These are phyloP conservation scores for Acacia pycnantha DNA, from an alignment of 331 rosid species.

Conservation along the genomic window DNA sequence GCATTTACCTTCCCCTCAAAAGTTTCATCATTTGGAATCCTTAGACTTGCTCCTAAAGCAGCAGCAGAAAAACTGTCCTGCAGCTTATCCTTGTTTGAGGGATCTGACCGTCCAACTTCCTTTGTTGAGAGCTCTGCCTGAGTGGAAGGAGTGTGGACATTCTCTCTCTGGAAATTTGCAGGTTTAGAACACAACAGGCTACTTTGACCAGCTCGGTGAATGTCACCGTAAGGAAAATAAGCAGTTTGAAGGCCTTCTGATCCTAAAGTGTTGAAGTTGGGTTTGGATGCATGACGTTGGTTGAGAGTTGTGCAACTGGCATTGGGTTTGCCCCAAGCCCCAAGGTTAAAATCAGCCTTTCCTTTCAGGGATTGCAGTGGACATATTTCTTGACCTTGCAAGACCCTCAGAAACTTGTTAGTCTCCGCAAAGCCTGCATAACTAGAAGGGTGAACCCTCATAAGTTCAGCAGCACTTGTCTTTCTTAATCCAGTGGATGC, in stretches of 20 bases:
- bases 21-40: constrained; percentile 56
- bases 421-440: constrained; percentile 75
- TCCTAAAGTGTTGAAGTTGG: constrained; percentile 46
- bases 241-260: constrained; percentile 55
- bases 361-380: constrained; percentile 70
- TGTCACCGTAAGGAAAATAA: constrained; percentile 59
- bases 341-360: constrained; percentile 53
- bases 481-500: constrained; percentile 50
- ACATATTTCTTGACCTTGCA: constrained; percentile 99
- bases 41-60: constrained; percentile 44
- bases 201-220: constrained; percentile 54
- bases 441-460: constrained; percentile 62
- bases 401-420: constrained; percentile 81
- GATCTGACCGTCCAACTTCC: constrained; percentile 52
- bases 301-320: constrained; percentile 51
- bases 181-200: constrained; percentile 51
- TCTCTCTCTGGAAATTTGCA: constrained; percentile 47
- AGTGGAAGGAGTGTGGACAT: constrained; percentile 45
- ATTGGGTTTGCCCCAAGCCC: constrained; percentile 71
- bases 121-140: constrained; percentile 47
- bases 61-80: constrained; percentile 47
- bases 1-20: constrained; percentile 47
- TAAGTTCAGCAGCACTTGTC: constrained; percentile 53
- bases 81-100: constrained; percentile 46
- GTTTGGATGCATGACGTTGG: constrained; percentile 59